Percentiles rank a stretch among this genome's conserved stretches.
Evolutionary conservation across 2,329 filamentous ascomycete genomes (phyloP).

Genomic region (Fusarium marasasianum): DNA sequence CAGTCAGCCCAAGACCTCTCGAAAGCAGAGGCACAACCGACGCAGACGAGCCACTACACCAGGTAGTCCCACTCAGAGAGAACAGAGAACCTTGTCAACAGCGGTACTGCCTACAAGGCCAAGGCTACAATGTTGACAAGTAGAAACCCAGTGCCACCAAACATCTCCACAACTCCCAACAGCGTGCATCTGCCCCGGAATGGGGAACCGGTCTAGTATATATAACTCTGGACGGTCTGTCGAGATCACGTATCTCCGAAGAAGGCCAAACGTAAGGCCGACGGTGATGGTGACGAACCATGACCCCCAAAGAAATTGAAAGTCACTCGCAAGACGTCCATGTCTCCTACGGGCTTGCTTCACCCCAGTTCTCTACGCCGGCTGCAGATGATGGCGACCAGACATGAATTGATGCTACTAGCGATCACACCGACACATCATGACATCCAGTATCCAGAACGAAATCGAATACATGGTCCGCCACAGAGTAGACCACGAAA

Average conservation of each 20-base stretch:
- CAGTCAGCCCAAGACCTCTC: neutral
- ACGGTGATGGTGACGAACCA: no score
- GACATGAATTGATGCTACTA: neutral
- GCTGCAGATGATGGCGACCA: neutral
- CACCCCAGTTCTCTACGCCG: neutral
- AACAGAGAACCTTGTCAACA: neutral
- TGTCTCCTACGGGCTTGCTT: neutral
- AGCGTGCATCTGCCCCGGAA: neutral
- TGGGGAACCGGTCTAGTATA: neutral
- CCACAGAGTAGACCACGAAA: rapidly evolving
- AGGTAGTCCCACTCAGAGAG: neutral
- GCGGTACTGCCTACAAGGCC: neutral
- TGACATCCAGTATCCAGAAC: neutral
- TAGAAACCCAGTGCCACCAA: neutral
- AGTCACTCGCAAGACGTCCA: slow-evolving; percentile 5
- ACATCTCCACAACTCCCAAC: neutral
- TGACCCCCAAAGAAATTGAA: no score
- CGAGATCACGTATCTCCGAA: no score
- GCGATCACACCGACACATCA: neutral
- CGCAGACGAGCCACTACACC: neutral
- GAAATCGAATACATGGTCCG: neutral
- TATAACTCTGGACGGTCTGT: neutral
- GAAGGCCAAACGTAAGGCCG: no score
- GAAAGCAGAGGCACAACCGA: neutral
- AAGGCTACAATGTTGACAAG: neutral